Evolutionary conservation across 495 filamentous ascomycete species (phyloP), one percentile per base, ranked within the genome.

Genomic region (Corynascus novoguineensis): DNA sequence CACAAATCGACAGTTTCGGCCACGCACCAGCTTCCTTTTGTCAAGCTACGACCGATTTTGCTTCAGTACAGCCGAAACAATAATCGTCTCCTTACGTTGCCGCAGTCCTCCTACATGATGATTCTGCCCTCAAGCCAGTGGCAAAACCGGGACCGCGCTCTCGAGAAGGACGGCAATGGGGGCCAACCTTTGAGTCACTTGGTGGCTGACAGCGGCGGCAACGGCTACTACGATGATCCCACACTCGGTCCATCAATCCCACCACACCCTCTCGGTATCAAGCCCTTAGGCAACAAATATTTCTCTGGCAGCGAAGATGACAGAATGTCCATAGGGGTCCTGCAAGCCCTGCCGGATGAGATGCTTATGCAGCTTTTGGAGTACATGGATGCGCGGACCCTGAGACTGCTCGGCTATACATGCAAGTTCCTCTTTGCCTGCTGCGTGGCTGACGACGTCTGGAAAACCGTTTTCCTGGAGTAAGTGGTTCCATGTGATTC

Each of bases 401-500:
- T 98, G 48, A 68, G 85, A 52, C 68, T 75, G 5, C 68, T 97
- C 24, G 89, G 90, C n/a, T 79, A 80, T 47, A 88, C 92, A 5
- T 97, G 93, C 74, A 90, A 86, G 68, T 88, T 89, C 31, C 77
- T 97, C 15, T 95, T 91, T 76, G 93, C 92, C 8, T 93, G 91
- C 68, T 86, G 86, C 40, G 77, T 86, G 37, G 81, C 81, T 31
- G 93, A 97, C 57, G 93, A 98, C 58, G 68, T 97, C 25, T 98
- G 93, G 93, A 93, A 93, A 72, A 66, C 83, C 21, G 70, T 96
- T 10, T 95, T 91, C 62, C 77, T 95, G 60, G 78, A 83, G 93
- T 98, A 86, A 81, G 89, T 80, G 24, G 3, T 35, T 24, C 28
- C 47, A 14, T 48, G n/a, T 17, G 19, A 37, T 37, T 22, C 19